Base-by-base conservation (phyloP, 163 green algal genomes). In the Smithsoniella earleae region DNA sequence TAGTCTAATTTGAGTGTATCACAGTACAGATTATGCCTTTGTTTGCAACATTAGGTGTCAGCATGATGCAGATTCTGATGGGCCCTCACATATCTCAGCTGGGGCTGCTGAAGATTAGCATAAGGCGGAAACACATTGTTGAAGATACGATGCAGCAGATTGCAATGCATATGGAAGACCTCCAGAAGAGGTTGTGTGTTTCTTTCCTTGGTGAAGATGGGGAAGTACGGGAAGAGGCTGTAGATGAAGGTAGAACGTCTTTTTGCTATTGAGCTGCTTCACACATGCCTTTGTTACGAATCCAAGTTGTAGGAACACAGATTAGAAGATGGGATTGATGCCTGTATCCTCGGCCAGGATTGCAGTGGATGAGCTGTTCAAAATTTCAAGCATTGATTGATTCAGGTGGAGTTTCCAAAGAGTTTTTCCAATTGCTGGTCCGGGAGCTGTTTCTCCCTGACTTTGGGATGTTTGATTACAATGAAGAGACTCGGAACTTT, bases 401-500 rank as follows among this genome's bases (percentile, higher is more conserved):
- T n/a, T n/a, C n/a, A n/a, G n/a, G n/a, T n/a, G n/a, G n/a, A n/a
- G n/a, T n/a, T n/a, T n/a, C n/a, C n/a, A n/a, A n/a, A n/a, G 85
- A 90, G 82, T 93, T 90, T 54, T 93, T 92, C 80, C 85, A 92
- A 74, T 78, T 94, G 65, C 80, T 94, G 46, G 81, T 87, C 10
- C 74, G 75, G 0, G 76, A 86, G 43, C 77, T 89, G 3, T 86
- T 89, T 46, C 78, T 75, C n/a, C 58, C 75, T 49, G 75, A 80
- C 36, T 79, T 73, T 64, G 87, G 83, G 75, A 92, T 93, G 88
- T 93, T 93, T 62, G 66, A 66, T 10, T 86, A 88, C 63, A 75
- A 77, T 3, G 78, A 90, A 65, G 74, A 87, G 46, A 89, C 78
- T 2, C 82, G 86, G 38, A 84, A 74, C 44, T 87, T 80, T 75